Conservation (phyloP, 768 basidiomycete species). For the Termitomyces sp. region DNA sequence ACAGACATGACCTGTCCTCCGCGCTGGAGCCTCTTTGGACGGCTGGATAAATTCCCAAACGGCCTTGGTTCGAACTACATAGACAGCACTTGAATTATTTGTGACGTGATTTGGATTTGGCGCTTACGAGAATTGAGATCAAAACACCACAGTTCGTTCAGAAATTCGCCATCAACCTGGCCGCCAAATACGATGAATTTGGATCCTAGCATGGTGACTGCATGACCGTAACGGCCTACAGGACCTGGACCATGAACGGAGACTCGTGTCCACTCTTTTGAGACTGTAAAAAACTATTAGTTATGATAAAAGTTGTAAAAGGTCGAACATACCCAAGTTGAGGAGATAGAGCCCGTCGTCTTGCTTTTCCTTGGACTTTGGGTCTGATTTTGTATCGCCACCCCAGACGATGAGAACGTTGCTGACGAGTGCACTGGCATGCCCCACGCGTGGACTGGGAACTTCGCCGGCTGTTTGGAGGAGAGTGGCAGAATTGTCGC, state of each 20-base stretch:
- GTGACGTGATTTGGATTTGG: neutral
- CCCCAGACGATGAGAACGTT: conserved; percentile 98
- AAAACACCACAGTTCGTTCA: conserved; percentile 95
- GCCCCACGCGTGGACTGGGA: conserved; percentile 90
- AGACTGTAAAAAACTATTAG: conserved; percentile 45
- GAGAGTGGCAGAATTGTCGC: conserved; percentile 74
- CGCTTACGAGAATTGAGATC: conserved; percentile 89
- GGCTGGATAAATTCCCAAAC: conserved; percentile 82
- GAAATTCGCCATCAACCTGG: conserved; percentile 90
- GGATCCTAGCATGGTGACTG: conserved; percentile 86
- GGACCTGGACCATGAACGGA: conserved; percentile 75
- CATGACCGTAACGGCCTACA: conserved; percentile 91
- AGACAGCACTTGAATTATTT: conserved; percentile 9
- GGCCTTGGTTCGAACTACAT: conserved; percentile 85
- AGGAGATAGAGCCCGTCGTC: conserved; percentile 93
- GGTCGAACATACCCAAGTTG: conserved; percentile 72
- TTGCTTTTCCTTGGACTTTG: conserved; percentile 68
- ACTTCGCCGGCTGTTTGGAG: conserved; percentile 87
- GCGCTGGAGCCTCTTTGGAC: conserved; percentile 62
- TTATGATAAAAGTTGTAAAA: neutral
- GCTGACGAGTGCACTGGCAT: conserved; percentile 93
- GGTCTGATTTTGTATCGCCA: conserved; percentile 88
- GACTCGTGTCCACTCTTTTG: conserved; percentile 93
- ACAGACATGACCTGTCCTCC: conserved; percentile 89
- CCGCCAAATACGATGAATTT: conserved; percentile 96